Conservation (phyloP, 345 rosid species). For the Moricandia arvensis region DNA sequence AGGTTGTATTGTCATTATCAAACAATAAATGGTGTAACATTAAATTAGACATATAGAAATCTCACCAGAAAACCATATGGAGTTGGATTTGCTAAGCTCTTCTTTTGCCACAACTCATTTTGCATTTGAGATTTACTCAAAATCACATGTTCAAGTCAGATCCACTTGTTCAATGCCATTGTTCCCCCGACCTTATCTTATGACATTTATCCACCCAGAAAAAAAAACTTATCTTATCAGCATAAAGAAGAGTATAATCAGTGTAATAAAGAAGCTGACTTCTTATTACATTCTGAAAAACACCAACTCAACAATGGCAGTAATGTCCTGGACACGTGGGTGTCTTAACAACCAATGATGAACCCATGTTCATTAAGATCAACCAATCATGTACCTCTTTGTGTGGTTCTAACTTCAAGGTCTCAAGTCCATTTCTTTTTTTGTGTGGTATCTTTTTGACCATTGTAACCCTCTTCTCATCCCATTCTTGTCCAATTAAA, state of each 20-base stretch:
- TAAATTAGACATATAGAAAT: background rate
- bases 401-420: slow-evolving; percentile 28
- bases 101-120: background rate
- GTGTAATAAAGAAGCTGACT: slow-evolving; percentile 12
- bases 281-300: background rate
- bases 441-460: background rate
- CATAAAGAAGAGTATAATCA: slow-evolving; percentile 12
- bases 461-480: background rate
- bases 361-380: slow-evolving; percentile 17
- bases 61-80: slow-evolving; percentile 22
- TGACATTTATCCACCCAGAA: background rate
- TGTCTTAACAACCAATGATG: slow-evolving; percentile 25
- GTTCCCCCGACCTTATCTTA: slow-evolving; percentile 13
- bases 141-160: background rate
- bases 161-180: slow-evolving; percentile 27
- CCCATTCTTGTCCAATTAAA: background rate
- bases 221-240: slow-evolving; percentile 11
- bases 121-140: background rate
- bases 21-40: slow-evolving; percentile 16
- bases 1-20: slow-evolving; percentile 2
- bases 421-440: slow-evolving; percentile 1
- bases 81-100: background rate
- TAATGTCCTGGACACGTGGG: slow-evolving; percentile 35
- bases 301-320: slow-evolving; percentile 24
- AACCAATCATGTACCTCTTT: slow-evolving; percentile 32